A percentile compares a stretch with the other conserved stretches of the same genome.
These are phyloP conservation scores for Raphanus hybrid DNA, from an alignment of 441 rosid genomes.

Conservation along the genomic window DNA sequence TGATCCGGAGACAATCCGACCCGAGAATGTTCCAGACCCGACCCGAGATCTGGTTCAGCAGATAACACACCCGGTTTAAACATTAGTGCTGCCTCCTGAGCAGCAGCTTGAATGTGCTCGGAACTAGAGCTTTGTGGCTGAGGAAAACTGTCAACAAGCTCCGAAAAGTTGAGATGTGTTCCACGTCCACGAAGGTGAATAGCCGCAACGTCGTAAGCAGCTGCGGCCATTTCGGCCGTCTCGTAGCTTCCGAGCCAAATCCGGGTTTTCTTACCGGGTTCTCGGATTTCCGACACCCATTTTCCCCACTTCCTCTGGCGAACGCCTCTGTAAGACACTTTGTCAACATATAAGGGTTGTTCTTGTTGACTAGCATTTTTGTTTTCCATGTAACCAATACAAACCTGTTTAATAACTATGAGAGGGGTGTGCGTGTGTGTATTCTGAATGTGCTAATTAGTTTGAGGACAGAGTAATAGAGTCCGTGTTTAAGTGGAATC, in stretches of 20 bases:
- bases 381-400: slow-evolving; percentile 31
- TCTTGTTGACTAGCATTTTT: slow-evolving; percentile 31
- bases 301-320: slow-evolving; percentile 90
- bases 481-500: slow-evolving; percentile 18
- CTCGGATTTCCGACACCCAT: slow-evolving; percentile 97
- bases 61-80: slow-evolving; percentile 32
- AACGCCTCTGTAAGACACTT: slow-evolving; percentile 65
- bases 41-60: not conserved
- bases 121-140: slow-evolving; percentile 56
- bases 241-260: slow-evolving; percentile 92
- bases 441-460: not conserved
- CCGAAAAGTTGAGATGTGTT: slow-evolving; percentile 75
- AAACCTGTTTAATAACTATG: not conserved
- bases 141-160: slow-evolving; percentile 49
- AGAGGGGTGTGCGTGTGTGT: not conserved
- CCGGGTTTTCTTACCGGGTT: slow-evolving; percentile 80
- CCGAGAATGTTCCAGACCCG: slow-evolving; percentile 42
- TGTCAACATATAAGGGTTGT: slow-evolving; percentile 25
- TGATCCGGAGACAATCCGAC: slow-evolving; percentile 72
- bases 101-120: slow-evolving; percentile 72
- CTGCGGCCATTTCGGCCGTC: slow-evolving; percentile 90
- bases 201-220: slow-evolving; percentile 86
- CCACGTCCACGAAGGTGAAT: slow-evolving; percentile 65
- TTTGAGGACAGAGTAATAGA: not conserved
- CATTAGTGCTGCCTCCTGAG: slow-evolving; percentile 67